Evolutionary conservation across 257 asterid genomes (phyloP).

Genomic region (Scutellaria barbata): DNA sequence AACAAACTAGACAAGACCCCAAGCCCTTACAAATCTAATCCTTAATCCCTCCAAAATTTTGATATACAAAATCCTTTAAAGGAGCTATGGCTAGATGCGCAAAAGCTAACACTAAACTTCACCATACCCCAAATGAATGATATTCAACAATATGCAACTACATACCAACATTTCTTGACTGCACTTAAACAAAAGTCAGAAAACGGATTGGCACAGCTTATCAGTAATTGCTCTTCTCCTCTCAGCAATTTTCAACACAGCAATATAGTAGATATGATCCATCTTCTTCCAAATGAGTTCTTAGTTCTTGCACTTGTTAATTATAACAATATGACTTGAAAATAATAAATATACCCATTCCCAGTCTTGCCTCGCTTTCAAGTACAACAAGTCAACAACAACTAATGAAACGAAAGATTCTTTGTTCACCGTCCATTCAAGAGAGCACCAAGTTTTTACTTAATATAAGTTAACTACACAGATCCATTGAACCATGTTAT

Average conservation of each 20-base stretch:
- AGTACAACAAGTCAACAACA: not conserved
- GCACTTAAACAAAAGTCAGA: no score
- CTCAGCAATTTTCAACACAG: not conserved
- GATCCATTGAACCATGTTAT: conserved; percentile 9
- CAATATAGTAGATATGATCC: not conserved
- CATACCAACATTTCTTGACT: no score
- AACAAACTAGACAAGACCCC: no score
- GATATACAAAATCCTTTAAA: no score
- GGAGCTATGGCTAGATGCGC: no score
- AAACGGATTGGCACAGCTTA: not conserved
- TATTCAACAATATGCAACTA: conserved; percentile 18
- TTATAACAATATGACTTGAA: conserved; percentile 9
- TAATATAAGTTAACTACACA: not conserved
- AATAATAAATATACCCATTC: conserved; percentile 2
- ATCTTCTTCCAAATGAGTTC: conserved; percentile 1
- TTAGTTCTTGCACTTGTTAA: conserved; percentile 24
- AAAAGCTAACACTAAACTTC: no score
- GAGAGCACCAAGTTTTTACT: not conserved
- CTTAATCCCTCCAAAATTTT: no score
- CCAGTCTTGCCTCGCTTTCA: conserved; percentile 7
- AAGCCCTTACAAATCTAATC: no score
- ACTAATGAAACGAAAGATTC: conserved; percentile 10
- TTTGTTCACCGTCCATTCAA: conserved; percentile 6
- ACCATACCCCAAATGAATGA: no score
- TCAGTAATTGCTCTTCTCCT: conserved; percentile 5